These are phyloP conservation scores for Eleusine indica DNA, from an alignment of 176 grass and related monocot genomes.

Conservation along the genomic window DNA sequence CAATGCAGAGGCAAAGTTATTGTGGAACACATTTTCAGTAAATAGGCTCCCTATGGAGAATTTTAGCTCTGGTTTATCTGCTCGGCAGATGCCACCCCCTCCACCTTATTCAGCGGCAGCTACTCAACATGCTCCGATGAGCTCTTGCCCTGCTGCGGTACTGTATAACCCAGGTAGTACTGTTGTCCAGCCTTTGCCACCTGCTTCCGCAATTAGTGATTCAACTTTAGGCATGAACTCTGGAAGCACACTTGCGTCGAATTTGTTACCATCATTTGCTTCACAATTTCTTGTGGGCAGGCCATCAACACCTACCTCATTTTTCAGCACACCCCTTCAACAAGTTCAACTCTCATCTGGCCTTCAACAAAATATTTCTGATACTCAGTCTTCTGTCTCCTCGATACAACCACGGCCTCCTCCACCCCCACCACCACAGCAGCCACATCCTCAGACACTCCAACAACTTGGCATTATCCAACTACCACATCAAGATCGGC, in stretches of 20 bases:
- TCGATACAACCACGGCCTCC: conserved; percentile 58
- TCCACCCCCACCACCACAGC: conserved; percentile 75
- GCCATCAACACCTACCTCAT: conserved; percentile 49
- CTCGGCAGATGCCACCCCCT: conserved; percentile 51
- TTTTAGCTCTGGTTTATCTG: conserved; percentile 59
- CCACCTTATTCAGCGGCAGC: conserved; percentile 59
- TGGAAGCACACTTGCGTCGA: conserved; percentile 46
- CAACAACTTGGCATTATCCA: conserved; percentile 56
- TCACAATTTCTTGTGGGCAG: conserved; percentile 51
- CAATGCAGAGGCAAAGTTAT: conserved; percentile 63
- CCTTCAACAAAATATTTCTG: conserved; percentile 58
- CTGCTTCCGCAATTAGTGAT: conserved; percentile 49
- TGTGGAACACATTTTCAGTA: conserved; percentile 68
- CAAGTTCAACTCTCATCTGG: conserved; percentile 57
- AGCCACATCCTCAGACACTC: conserved; percentile 79
- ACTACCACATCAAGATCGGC: conserved; percentile 56
- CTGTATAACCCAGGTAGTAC: conserved; percentile 50
- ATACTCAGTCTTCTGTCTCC: conserved; percentile 54
- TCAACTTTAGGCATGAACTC: conserved; percentile 53
- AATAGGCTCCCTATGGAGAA: conserved; percentile 60
- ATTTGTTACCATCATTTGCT: conserved; percentile 59
- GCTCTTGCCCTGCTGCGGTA: conserved; percentile 50
- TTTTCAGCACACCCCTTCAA: conserved; percentile 49
- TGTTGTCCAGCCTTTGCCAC: conserved; percentile 39
- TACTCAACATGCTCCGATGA: conserved; percentile 52